Evolutionary conservation across 2,329 filamentous ascomycete genomes (phyloP), one percentile per base, ranked within the genome.

Genomic region (Byssothecium circinans): DNA sequence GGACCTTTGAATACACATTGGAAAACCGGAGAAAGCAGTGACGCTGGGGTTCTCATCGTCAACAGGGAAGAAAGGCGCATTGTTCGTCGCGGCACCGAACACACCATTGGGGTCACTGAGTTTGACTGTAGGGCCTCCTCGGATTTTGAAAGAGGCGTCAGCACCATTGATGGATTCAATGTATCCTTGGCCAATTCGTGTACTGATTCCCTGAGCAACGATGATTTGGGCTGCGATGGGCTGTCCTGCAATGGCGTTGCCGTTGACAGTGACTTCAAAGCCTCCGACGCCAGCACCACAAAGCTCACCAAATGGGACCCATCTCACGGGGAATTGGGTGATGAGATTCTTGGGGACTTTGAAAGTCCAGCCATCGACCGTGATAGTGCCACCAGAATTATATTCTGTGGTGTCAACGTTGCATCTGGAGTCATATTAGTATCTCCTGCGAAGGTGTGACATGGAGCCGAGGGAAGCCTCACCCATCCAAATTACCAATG

Each of bases 1-100:
- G 18, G 71, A 73, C 14, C 78, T 68, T 0, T 75, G 77, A 15
- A 80, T 74, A 46, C 77, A 80, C 77, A 80, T 79, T 2, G 77
- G 78, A 41, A 79, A 79, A 0, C 78, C 78, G 11, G 73, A 75
- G 59, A 78, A 79, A 1, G 75, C 73, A 2, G 69, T 72, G 43
- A 80, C 69, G 41, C 72, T 75, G 0, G 78, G 77, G 48, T 73
- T 80, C 47, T 74, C 65, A 44, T 78, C 76, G 51, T 80, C 78
- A 1, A 75, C 75, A 0, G 75, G 74, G 62, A 77, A 78, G 47
- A 74, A 71, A 0, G 74, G 74, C 8, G 49, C 34, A 4, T 45
- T 18, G 6, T 54, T 41, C 8, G 52, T 40, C 15, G 51, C 42
- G 3, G 69, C 65, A n/a, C 45, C 57, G 8, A 74, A 79, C 4